phyloP scores from a whole-genome alignment of 2,329 filamentous ascomycete species.

The Pseudocercospora eumusae region DNA sequence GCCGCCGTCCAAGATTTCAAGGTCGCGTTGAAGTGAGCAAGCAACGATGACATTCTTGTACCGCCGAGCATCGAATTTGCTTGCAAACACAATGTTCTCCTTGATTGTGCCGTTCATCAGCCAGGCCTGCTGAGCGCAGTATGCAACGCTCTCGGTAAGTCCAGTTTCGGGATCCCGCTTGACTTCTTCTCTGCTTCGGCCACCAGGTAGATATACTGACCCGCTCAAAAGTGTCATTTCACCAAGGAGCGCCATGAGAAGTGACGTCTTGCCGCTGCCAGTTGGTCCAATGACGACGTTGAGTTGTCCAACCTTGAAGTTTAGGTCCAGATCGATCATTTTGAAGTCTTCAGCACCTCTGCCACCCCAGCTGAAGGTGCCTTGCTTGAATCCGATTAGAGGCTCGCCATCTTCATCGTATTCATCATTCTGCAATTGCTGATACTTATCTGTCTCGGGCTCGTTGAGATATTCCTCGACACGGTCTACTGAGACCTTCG shows the following conservation, averaged over 20 bases:
- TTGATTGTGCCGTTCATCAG: constrained; percentile 93
- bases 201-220: constrained; percentile 80
- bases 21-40: constrained; percentile 85
- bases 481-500: constrained; percentile 94
- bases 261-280: constrained; percentile 90
- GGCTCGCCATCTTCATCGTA: constrained; percentile 67
- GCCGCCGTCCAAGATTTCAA: constrained; percentile 87
- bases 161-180: constrained; percentile 78
- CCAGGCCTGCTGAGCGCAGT: constrained; percentile 96
- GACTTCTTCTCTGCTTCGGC: constrained; percentile 81
- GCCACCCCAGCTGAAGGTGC: constrained; percentile 86
- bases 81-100: constrained; percentile 92
- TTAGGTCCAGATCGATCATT: constrained; percentile 78
- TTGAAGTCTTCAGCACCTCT: constrained; percentile 58
- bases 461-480: constrained; percentile 92
- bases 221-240: constrained; percentile 90
- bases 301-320: constrained; percentile 80
- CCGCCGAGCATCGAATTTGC: constrained; percentile 74
- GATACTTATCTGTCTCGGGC: constrained; percentile 94
- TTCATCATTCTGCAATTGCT: constrained; percentile 73
- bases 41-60: constrained; percentile 88
- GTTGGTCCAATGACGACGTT: constrained; percentile 94
- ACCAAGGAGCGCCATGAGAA: constrained; percentile 92
- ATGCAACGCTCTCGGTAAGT: constrained; percentile 88
- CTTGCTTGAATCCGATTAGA: constrained; percentile 80